Percentiles rank a stretch among this genome's conserved stretches.
These are phyloP conservation scores for Candida sp. DNA, from an alignment of 1,139 yeast species.

Conservation along the genomic window DNA sequence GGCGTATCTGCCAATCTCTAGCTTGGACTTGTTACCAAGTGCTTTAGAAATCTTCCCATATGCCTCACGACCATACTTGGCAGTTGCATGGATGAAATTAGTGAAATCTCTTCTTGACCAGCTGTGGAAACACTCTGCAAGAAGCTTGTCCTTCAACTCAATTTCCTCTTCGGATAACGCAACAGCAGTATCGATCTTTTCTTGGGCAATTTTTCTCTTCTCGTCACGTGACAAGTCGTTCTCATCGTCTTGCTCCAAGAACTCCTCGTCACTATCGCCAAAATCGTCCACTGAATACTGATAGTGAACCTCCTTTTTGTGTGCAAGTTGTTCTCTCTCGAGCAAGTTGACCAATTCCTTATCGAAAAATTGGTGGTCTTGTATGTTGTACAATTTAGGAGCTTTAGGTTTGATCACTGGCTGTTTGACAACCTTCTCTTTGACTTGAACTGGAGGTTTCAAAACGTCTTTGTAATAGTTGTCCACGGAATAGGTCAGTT, in stretches of 20 bases:
- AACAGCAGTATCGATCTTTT: constrained; percentile 66
- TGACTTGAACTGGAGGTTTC: constrained; percentile 26
- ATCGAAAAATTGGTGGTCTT: constrained; percentile 92
- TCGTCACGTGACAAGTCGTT: constrained; percentile 44
- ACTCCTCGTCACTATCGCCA: constrained; percentile 60
- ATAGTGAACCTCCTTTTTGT: constrained; percentile 74
- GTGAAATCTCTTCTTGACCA: constrained; percentile 94
- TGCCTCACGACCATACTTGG: constrained; percentile 76
- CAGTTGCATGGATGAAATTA: constrained; percentile 80
- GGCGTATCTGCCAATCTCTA: constrained; percentile 73
- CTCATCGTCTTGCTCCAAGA: constrained; percentile 53
- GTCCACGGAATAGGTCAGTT: constrained; percentile 86
- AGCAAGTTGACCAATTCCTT: constrained; percentile 64
- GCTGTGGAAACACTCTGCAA: constrained; percentile 68
- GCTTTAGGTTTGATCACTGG: constrained; percentile 43
- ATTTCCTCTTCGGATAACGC: constrained; percentile 83
- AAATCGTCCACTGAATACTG: constrained; percentile 62
- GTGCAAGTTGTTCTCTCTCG: constrained; percentile 79
- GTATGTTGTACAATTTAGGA: constrained; percentile 74
- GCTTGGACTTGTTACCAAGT: constrained; percentile 68
- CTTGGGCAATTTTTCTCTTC: constrained; percentile 58
- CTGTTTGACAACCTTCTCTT: constrained; percentile 13
- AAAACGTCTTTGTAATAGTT: constrained; percentile 85
- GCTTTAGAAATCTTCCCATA: constrained; percentile 64
- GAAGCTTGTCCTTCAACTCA: constrained; percentile 59